Evolutionary conservation across 805 yeast species (phyloP), one percentile per base, ranked within the genome.

Genomic region (Yarrowia sp.): DNA sequence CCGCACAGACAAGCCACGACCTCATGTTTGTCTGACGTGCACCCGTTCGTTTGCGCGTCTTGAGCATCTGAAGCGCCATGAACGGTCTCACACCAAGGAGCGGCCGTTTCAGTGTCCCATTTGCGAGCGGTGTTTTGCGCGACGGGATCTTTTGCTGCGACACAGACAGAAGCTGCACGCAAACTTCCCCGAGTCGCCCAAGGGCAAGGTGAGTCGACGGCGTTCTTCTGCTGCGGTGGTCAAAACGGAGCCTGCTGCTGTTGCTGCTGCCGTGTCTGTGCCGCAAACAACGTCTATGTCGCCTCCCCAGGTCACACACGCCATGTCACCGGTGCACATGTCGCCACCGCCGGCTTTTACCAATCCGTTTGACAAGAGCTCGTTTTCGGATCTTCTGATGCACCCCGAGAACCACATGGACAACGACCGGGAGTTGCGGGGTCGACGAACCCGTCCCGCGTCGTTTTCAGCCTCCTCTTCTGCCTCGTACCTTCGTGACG

Each of bases 101-200:
- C 91, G 91, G 72, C 98, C 98, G 1, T 93, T 87, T 76, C 94
- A 90, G 71, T 93, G 99, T 75, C 96, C 96, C 1, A 92, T 92
- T 8, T 93, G 98, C 74, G 97, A 96, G 32, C 84, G 98, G 55
- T 88, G 97, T 71, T 93, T 94, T 76, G 97, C 98, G 4, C 79
- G 99, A 62, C 77, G 97, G 6, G 80, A 77, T 62, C 68, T 77
- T 62, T 68, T 94, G 27, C 79, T 94, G 61, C 81, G 99, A 64
- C 99, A 94, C 77, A 97, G 90, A 76, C 97, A 91, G 74, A 94
- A 94, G 71, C 81, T 94, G 33, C 99, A 94, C 56, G 76, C 76
- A 1, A 64, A 70, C 13, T 72, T 73, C 62, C 68, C 74, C 6
- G 73, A 72, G 55, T 60, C 66, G 24, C 64, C 66, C 9, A 61